Base-by-base conservation (phyloP, 192 early-diverging fungal species). In the Chytriomyces hyalinus region DNA sequence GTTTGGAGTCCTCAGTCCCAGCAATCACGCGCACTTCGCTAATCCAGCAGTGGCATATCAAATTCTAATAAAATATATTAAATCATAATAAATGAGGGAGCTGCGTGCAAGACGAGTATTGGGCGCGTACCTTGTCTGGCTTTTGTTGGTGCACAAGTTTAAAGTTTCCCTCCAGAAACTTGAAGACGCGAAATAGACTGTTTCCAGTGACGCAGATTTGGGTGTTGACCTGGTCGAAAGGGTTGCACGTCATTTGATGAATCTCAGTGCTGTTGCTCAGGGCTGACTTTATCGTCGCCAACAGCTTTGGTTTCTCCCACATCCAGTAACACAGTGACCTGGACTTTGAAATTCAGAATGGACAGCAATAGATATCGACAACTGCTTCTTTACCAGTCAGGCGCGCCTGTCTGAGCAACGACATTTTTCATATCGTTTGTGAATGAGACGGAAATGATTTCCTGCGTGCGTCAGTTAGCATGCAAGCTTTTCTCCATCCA, bases 301-400 rank as follows among this genome's bases (percentile, higher is more conserved):
- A 43, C 45, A 85, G 61, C 70, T 87, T 85, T 61, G 78, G 69
- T 66, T 90, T 90, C 61, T 90, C 87, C 79, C 81, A 85, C 17
- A 70, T 67, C 88, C 88, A 90, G 17, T 83, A 77, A 64, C 84
- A 86, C 22, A 90, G 51, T 26, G 62, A 68, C 86, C 87, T 86
- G 53, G 44, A 45, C 43, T 43, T 6, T 0, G 28, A 13, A 47
- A 1, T 61, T 6, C 48, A 67, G 51, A 20, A 17, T 2, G n/a
- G 17, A 17, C n/a, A 15, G 10, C 44, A 17, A 28, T 0, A 6
- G 6, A 10, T 77, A 20, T 26, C 75, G 47, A 15, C 11, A 24
- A 53, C 2, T 24, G 48, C 48, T 68, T 45, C 11, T 48, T n/a
- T 36, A 78, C 78, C 78, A 82, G n/a, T 82, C 80, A 3, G 81